Evolutionary conservation across 2,329 filamentous ascomycete genomes (phyloP).

Genomic region (Sarocladiaceae sp.): DNA sequence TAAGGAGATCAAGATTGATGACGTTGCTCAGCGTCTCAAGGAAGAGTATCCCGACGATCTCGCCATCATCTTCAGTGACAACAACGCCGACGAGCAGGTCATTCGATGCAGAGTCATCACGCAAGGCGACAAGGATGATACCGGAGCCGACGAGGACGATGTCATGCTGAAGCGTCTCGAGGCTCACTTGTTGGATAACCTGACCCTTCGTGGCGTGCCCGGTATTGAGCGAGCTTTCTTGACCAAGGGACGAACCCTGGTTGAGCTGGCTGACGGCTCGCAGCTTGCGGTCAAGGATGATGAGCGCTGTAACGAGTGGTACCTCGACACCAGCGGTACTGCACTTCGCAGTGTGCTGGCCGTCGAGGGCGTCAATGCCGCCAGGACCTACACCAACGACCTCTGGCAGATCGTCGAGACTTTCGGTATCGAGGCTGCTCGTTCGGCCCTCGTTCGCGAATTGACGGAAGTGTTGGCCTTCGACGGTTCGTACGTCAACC

Average conservation of each 20-base stretch:
- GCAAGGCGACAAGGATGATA: conserved; percentile 66
- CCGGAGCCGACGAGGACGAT: conserved; percentile 67
- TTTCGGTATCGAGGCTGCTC: conserved; percentile 92
- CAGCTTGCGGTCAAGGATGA: conserved; percentile 70
- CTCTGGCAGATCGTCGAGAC: conserved; percentile 92
- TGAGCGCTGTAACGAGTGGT: conserved; percentile 80
- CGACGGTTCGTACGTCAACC: conserved; percentile 98
- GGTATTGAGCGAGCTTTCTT: conserved; percentile 91
- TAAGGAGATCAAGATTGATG: conserved; percentile 84
- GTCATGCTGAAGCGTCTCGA: conserved; percentile 89
- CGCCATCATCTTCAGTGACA: conserved; percentile 93
- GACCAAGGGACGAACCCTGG: conserved; percentile 68
- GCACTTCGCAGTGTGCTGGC: conserved; percentile 76
- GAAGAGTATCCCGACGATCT: conserved; percentile 79
- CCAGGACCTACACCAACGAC: conserved; percentile 87
- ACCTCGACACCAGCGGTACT: conserved; percentile 89
- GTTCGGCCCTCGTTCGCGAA: conserved; percentile 79
- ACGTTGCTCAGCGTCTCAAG: conserved; percentile 86
- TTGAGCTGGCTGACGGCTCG: conserved; percentile 62
- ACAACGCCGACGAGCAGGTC: conserved; percentile 92
- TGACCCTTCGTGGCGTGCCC: conserved; percentile 83
- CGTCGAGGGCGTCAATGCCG: conserved; percentile 81
- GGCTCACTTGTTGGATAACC: conserved; percentile 81
- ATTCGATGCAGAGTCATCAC: conserved; percentile 82
- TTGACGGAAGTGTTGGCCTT: conserved; percentile 91